These are phyloP conservation scores for Pichia deserticola DNA, from an alignment of 805 yeast genomes.

Conservation along the genomic window DNA sequence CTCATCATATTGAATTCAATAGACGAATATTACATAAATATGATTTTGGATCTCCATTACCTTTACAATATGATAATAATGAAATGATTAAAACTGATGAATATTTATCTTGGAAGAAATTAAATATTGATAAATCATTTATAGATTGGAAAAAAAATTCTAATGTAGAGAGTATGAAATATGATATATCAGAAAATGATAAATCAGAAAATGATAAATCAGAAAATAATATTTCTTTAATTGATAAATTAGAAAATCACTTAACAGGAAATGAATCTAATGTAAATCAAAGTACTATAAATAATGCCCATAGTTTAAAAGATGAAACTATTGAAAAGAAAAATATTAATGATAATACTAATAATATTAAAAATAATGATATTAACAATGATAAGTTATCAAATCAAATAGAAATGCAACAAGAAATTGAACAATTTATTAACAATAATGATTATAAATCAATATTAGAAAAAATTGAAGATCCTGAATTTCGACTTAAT, in stretches of 20 bases:
- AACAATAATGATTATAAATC: background rate
- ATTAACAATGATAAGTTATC: background rate
- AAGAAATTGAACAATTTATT: background rate
- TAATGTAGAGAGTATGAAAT: too few species aligned
- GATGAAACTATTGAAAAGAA: background rate
- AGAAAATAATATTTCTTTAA: background rate
- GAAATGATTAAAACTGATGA: background rate
- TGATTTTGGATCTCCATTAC: constrained; percentile 8
- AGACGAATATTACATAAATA: background rate
- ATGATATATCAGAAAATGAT: background rate
- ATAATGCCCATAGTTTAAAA: background rate
- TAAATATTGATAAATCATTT: background rate
- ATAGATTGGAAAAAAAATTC: background rate
- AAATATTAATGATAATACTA: too few species aligned
- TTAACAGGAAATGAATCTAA: background rate
- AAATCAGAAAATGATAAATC: background rate
- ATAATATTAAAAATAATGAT: background rate
- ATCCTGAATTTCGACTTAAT: background rate
- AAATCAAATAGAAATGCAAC: background rate
- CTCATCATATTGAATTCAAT: background rate
- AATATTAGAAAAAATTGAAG: background rate
- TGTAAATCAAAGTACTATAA: background rate
- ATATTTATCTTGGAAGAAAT: constrained; percentile 1
- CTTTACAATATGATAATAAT: background rate
- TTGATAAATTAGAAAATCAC: background rate